A percentile compares a stretch with the other conserved stretches of the same genome.
Evolutionary conservation across 163 green algal species (phyloP).

Genomic region (Chlorella variabilis): DNA sequence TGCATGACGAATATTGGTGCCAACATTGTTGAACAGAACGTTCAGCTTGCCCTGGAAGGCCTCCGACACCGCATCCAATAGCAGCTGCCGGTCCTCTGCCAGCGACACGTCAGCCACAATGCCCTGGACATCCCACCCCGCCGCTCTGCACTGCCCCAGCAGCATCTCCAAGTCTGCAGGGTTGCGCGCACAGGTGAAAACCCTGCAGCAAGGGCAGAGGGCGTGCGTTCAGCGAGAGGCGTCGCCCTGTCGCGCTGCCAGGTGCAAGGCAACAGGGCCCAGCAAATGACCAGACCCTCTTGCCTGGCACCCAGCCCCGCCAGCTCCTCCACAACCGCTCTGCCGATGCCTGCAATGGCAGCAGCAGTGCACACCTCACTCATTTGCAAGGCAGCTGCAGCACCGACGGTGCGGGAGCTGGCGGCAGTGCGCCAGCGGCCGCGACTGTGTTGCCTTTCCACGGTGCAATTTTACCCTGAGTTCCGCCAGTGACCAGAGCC

Average conservation of each 20-base stretch:
- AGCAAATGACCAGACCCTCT: conserved; percentile 23
- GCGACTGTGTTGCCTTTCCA: not conserved
- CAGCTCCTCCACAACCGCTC: conserved; percentile 73
- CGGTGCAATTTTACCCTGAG: conserved; percentile 41
- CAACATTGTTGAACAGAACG: conserved; percentile 89
- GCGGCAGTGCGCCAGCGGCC: too few species aligned
- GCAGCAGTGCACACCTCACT: not conserved
- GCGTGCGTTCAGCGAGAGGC: too few species aligned
- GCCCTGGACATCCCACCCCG: conserved; percentile 61
- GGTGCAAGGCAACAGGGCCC: not conserved
- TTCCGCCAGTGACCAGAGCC: conserved; percentile 75
- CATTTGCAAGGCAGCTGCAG: too few species aligned
- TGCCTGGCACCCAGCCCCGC: conserved; percentile 60
- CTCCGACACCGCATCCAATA: conserved; percentile 54
- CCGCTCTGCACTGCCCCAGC: conserved; percentile 45
- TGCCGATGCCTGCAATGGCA: conserved; percentile 72
- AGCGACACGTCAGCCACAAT: conserved; percentile 65
- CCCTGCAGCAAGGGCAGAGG: too few species aligned
- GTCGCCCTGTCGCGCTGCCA: too few species aligned
- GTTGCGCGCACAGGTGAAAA: conserved; percentile 80
- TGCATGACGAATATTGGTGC: conserved; percentile 90
- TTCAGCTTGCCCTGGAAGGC: conserved; percentile 70
- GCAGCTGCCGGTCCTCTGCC: conserved; percentile 39
- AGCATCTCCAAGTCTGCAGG: conserved; percentile 55
- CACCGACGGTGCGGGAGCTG: too few species aligned